phyloP scores from a whole-genome alignment of 257 asterid species.

The Penstemon davidsonii region DNA sequence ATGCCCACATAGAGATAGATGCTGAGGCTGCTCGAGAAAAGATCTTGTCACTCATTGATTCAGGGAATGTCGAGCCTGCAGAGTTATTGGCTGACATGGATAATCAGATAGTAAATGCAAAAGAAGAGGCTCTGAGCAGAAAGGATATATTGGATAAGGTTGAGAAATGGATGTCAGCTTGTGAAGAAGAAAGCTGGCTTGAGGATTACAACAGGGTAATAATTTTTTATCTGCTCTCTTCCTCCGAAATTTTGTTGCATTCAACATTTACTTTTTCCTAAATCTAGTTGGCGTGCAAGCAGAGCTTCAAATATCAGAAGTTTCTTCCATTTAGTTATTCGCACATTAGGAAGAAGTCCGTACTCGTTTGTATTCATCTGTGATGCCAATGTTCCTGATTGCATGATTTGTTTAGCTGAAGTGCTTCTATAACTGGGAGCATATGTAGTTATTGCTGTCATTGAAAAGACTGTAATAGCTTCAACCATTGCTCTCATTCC shows the following conservation, averaged over 20 bases:
- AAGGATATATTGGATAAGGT: conserved; percentile 96
- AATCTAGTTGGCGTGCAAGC: not conserved
- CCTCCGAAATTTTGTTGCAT: not conserved
- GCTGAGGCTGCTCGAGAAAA: conserved; percentile 75
- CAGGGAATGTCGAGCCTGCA: conserved; percentile 87
- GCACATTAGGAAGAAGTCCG: not conserved
- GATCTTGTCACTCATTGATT: conserved; percentile 73
- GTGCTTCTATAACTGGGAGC: not conserved
- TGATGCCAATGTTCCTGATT: not conserved
- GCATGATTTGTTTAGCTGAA: conserved; percentile 1
- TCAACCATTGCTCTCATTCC: not conserved
- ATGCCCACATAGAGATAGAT: conserved; percentile 86
- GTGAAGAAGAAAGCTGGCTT: conserved; percentile 57
- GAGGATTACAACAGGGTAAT: conserved; percentile 94
- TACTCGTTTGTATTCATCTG: not conserved
- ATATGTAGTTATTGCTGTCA: not conserved
- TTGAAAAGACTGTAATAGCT: conserved; percentile 11
- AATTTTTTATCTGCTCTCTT: conserved; percentile 2
- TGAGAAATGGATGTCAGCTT: conserved; percentile 53
- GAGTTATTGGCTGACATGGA: conserved; percentile 93
- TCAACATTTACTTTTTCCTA: not conserved
- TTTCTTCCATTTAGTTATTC: not conserved
- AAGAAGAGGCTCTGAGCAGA: conserved; percentile 90
- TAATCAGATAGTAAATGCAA: conserved; percentile 77
- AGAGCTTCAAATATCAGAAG: not conserved